phyloP scores from a whole-genome alignment of 2,329 filamentous ascomycete genomes.

The Fusarium sp. region DNA sequence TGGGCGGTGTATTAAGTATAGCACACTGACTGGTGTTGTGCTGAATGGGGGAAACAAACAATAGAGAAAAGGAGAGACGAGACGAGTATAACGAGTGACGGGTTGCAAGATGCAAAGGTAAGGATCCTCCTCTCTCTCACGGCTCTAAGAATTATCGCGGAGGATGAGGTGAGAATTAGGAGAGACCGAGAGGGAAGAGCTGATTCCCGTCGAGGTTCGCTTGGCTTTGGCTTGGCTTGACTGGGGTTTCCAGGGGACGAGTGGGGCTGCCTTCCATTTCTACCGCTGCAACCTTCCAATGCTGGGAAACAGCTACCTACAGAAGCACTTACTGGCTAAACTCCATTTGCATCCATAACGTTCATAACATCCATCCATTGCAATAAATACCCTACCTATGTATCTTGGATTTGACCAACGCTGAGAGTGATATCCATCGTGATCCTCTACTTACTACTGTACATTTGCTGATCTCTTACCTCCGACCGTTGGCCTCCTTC shows the following conservation, averaged over 20 bases:
- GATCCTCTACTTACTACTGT: not conserved
- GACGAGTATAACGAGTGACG: slow-evolving; percentile 42
- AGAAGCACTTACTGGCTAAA: not conserved
- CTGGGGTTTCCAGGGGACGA: slow-evolving; percentile 26
- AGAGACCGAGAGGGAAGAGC: slow-evolving; percentile 31
- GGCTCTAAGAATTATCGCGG: slow-evolving; percentile 44
- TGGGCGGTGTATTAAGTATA: slow-evolving; percentile 37
- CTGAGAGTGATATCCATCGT: not conserved
- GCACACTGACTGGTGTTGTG: slow-evolving; percentile 3
- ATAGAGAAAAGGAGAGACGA: slow-evolving; percentile 21
- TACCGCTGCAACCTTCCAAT: slow-evolving; percentile 4
- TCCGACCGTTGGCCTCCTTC: slow-evolving; percentile 16
- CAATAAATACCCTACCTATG: not conserved
- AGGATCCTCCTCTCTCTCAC: slow-evolving; percentile 44
- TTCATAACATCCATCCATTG: not conserved
- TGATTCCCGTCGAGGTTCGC: slow-evolving; percentile 10
- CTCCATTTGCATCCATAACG: slow-evolving; percentile 3
- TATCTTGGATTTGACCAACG: not conserved
- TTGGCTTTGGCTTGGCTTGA: slow-evolving; percentile 28
- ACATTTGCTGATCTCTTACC: slow-evolving; percentile 3
- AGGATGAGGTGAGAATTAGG: slow-evolving; percentile 43
- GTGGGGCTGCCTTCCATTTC: slow-evolving; percentile 17
- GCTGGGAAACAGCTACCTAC: slow-evolving; percentile 6
- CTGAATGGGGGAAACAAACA: slow-evolving; percentile 28
- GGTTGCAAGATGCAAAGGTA: slow-evolving; percentile 37